Base-by-base conservation (phyloP, 495 filamentous ascomycete species). In the Halenospora varia region DNA sequence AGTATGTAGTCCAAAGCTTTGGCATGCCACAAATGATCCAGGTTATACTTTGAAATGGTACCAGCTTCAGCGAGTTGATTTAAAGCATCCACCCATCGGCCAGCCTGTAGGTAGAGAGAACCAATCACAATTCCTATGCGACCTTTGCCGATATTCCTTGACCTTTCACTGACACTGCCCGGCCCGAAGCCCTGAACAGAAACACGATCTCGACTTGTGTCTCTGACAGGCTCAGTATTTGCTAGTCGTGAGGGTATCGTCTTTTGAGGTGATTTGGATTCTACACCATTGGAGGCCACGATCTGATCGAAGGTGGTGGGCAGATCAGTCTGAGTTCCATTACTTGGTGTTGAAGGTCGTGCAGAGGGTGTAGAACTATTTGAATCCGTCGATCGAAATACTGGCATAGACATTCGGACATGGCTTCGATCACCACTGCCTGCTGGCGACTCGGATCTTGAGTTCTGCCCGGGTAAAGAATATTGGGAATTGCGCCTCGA, bases 21-120 rank as follows among this genome's bases (percentile, higher is more conserved):
- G 11, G 88, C 94, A 76, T 97, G 90, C 94, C 94, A 99, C 8
- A 96, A 68, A 75, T 96, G 89, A 70, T 97, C 94, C 68, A 88
- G 92, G 62, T 86, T 83, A 29, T 82, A 84, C 68, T 88, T 88
- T 15, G 91, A 88, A 59, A 85, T 81, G 10, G 82, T 81, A 8
- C 87, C 90, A 48, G 86, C 87, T 52, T 97, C 92, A 22, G 84
- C 75, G 25, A 97, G 79, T 68, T 96, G 90, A 67, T 85, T 90
- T 25, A 97, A 64, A 17, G 95, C 92, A 75, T 96, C 92, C 25
- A 80, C 82, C 90, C 92, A 96, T 60, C 90, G 80, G 26, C 94
- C 94, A 59, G 90, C 88, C 64, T 88, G 82, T 56, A 99, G 81
- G 70, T 93, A 96, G 46, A 97, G 74, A 22, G 88, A 88, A 4